phyloP scores from a whole-genome alignment of 306 rosid genomes.

The Mimosa bimucronata region DNA sequence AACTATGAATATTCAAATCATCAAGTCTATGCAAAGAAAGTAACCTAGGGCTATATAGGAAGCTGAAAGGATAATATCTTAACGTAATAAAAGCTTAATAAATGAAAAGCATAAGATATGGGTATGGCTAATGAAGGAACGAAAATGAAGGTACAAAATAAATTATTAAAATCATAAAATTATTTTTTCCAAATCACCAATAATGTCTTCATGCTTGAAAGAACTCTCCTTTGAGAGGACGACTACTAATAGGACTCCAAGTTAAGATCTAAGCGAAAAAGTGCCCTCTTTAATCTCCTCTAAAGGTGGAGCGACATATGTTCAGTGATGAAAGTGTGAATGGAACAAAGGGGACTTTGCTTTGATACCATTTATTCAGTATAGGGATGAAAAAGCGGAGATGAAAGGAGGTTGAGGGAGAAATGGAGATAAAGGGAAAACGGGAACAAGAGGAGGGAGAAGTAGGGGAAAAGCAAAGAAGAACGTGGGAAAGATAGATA shows the following conservation, averaged over 20 bases:
- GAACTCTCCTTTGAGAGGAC: not conserved
- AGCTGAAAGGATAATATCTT: not conserved
- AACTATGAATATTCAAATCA: not conserved
- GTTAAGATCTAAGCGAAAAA: not conserved
- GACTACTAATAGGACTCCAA: not conserved
- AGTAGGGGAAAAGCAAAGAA: not conserved
- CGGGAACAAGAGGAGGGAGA: not conserved
- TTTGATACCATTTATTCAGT: not conserved
- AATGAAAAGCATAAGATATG: not conserved
- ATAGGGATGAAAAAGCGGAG: not conserved
- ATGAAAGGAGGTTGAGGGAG: not conserved
- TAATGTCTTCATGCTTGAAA: not conserved
- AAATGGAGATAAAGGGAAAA: not conserved
- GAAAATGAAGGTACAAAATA: not conserved
- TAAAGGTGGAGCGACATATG: not conserved
- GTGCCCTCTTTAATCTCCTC: not conserved
- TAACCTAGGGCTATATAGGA: not conserved
- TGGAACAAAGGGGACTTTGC: not conserved
- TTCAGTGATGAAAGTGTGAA: not conserved
- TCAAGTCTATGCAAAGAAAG: not conserved
- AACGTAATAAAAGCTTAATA: not conserved
- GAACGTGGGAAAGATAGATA: not conserved
- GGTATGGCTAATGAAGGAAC: not conserved
- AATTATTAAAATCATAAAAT: not conserved
- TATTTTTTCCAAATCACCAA: not conserved